Evolutionary conservation across 495 filamentous ascomycete genomes (phyloP), one percentile per base, ranked within the genome.

Genomic region (Xylaria cubensis): DNA sequence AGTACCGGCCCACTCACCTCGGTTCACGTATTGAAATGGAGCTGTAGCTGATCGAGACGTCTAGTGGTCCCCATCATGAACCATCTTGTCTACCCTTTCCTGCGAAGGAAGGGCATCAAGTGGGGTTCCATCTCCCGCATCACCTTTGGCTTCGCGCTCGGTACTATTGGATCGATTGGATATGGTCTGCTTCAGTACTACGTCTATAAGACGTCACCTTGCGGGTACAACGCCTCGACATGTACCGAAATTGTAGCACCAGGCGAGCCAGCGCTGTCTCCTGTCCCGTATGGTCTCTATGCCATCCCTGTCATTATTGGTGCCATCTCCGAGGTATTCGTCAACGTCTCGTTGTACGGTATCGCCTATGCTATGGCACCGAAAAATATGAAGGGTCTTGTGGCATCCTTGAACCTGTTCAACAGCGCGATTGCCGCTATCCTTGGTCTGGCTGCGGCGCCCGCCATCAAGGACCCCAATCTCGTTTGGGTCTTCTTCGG

Each of bases 81-180:
- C 77, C 87, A 87, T 46, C 59, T 89, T 59, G 70, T 94, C 71
- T 94, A 93, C 80, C 93, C 93, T 0, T 50, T 86, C 29, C 85
- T 94, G 61, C 90, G 90, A 51, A 86, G 82, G 62, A 74, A 83
- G 36, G 86, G 85, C 67, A 92, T 94, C 79, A 82, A 84, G 48
- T 92, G 90, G 82, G 87, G 84, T 65, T 88, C 92, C 51, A 92
- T 95, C 78, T 87, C 87, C 48, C 88, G 92, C 73, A 95, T 95
- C 78, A 86, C 90, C 9, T 84, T 89, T 21, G 93, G 92, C 4
- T 93, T 95, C 84, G 79, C 90, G 46, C 80, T 93, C 46, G 90
- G 87, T 67, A 85, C 88, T 3, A 72, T 90, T 36, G 87, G 89
- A 55, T 92, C 92, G 53, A 74, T 86, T 3, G 88, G 81, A 72